Percentiles rank a stretch among this genome's conserved stretches.
Conservation (phyloP, 441 rosid genomes). For the Arabidopsis lyrata region DNA sequence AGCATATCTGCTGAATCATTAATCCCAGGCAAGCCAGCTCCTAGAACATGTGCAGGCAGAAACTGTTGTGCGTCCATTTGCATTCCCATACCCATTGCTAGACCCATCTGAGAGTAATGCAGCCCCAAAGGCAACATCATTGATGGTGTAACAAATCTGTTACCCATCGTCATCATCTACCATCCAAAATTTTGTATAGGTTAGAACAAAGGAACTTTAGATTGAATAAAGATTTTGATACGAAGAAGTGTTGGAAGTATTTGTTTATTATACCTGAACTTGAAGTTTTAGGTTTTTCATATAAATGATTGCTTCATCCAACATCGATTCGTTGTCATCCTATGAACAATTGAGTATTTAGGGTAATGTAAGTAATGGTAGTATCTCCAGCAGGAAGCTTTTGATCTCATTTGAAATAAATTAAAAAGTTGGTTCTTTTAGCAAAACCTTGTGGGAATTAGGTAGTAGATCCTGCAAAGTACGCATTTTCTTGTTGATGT, state of each 20-base stretch:
- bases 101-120: constrained; percentile 48
- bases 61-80: constrained; percentile 47
- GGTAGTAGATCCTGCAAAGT: constrained; percentile 59
- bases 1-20: constrained; percentile 28
- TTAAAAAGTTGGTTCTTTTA: constrained; percentile 24
- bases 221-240: not conserved
- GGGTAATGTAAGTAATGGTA: not conserved
- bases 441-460: constrained; percentile 51
- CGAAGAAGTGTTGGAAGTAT: not conserved
- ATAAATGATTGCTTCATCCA: constrained; percentile 41
- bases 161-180: constrained; percentile 44
- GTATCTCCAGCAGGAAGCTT: not conserved
- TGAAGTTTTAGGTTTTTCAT: constrained; percentile 38
- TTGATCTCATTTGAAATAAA: not conserved
- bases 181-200: constrained; percentile 25
- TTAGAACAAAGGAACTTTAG: constrained; percentile 4
- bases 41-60: constrained; percentile 37
- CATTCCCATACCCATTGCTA: constrained; percentile 46
- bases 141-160: constrained; percentile 39
- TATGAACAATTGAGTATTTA: constrained; percentile 15
- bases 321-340: constrained; percentile 32
- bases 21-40: constrained; percentile 26
- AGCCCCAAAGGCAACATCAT: constrained; percentile 49
- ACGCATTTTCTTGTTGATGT: constrained; percentile 62
- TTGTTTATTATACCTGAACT: constrained; percentile 34